Conservation (phyloP, 169 alveolate genomes). For the Cryptosporidium sp. region DNA sequence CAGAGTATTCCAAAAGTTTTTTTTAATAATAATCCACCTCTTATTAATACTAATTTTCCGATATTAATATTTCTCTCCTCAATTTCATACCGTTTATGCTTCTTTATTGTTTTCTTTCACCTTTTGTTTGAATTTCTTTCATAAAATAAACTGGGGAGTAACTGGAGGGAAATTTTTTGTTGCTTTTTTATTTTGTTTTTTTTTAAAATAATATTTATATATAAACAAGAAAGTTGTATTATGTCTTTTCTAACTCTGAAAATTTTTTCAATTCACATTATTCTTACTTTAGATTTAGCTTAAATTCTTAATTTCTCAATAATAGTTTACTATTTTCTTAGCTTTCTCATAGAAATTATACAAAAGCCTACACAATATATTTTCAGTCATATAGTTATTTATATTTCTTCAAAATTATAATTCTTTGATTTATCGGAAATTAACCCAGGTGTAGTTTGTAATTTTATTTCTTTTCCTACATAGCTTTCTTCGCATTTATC, state of each 20-base stretch:
- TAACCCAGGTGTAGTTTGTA: too few relatives aligned
- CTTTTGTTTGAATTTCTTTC: neutral
- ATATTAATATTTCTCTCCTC: neutral
- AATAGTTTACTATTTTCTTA: too few relatives aligned
- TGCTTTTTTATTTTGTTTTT: neutral
- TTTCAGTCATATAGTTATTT: too few relatives aligned
- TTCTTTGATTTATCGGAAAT: too few relatives aligned
- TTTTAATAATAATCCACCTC: neutral
- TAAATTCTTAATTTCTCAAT: too few relatives aligned
- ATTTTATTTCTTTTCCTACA: too few relatives aligned
- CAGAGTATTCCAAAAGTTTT: neutral
- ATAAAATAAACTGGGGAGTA: conserved; percentile 19
- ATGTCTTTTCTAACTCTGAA: neutral
- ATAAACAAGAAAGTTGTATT: neutral
- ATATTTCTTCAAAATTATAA: too few relatives aligned
- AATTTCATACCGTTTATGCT: neutral
- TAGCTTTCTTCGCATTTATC: neutral
- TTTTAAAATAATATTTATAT: neutral
- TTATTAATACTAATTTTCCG: neutral
- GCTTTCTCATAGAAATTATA: too few relatives aligned
- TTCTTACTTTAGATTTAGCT: too few relatives aligned
- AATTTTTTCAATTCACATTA: too few relatives aligned
- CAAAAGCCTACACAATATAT: too few relatives aligned
- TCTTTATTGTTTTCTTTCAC: neutral
- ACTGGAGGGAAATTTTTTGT: conserved; percentile 47